A percentile compares a stretch with the other conserved stretches of the same genome.
Conservation (phyloP, 1,139 yeast species). For the Suzukiozyma palmioleophila region DNA sequence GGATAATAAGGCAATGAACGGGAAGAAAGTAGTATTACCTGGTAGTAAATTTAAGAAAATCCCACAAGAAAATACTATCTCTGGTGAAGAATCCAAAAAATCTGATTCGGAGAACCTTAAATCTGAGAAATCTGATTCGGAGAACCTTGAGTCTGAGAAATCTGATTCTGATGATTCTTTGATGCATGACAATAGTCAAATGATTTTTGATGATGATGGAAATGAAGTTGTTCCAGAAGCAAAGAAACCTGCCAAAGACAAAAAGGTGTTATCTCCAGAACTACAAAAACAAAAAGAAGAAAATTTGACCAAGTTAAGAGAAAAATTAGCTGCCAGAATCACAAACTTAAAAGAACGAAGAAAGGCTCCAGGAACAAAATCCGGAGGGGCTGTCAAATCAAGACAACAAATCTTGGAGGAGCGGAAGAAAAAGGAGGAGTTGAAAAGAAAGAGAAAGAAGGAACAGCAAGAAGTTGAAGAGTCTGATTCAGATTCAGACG, state of each 20-base stretch:
- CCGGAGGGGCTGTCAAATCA: constrained; percentile 75
- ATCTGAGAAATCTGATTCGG: constrained; percentile 10
- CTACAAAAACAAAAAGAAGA: constrained; percentile 48
- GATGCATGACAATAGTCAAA: constrained; percentile 35
- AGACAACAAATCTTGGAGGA: constrained; percentile 72
- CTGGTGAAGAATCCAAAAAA: constrained; percentile 12
- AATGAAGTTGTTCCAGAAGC: constrained; percentile 43
- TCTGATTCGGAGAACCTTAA: constrained; percentile 12
- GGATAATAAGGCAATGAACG: constrained; percentile 51
- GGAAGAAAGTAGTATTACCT: constrained; percentile 59
- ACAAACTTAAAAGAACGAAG: constrained; percentile 69
- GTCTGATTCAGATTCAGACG: constrained; percentile 33
- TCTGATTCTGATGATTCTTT: constrained; percentile 9
- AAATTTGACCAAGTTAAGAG: constrained; percentile 62
- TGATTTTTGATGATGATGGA: constrained; percentile 77
- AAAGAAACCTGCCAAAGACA: constrained; percentile 22
- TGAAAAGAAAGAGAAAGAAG: constrained; percentile 34
- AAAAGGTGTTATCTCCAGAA: constrained; percentile 31
- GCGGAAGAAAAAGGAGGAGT: constrained; percentile 40
- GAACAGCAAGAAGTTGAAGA: constrained; percentile 30
- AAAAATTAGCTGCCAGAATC: constrained; percentile 70
- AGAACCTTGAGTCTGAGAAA: constrained; percentile 10
- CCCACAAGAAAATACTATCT: constrained; percentile 15
- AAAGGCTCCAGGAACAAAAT: constrained; percentile 84
- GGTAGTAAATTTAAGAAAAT: constrained; percentile 12